phyloP scores from a whole-genome alignment of 768 basidiomycete species.

The Tubosaeta brunneosetosa region DNA sequence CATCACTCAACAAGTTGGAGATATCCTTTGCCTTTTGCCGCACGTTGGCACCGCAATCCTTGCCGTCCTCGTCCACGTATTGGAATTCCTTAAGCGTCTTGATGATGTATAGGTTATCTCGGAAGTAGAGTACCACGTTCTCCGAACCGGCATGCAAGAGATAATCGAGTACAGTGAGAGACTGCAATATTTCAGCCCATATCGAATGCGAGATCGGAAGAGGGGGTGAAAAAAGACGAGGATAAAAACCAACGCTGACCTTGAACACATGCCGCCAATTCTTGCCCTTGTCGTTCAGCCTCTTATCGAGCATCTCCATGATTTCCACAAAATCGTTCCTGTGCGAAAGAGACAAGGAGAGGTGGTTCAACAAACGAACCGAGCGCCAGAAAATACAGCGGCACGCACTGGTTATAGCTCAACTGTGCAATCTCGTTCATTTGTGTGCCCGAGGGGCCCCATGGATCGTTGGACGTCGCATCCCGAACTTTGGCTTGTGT shows the following conservation, averaged over 20 bases:
- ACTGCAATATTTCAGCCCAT: constrained; percentile 38
- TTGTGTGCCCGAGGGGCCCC: constrained; percentile 95
- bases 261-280: constrained; percentile 99
- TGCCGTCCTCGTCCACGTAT: constrained; percentile 89
- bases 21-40: constrained; percentile 98
- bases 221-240: background rate
- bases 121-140: constrained; percentile 98
- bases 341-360: background rate
- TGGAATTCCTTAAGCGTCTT: constrained; percentile 99
- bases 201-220: background rate
- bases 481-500: constrained; percentile 93
- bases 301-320: constrained; percentile 99
- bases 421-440: constrained; percentile 99
- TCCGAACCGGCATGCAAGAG: constrained; percentile 94
- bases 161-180: constrained; percentile 92
- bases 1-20: constrained; percentile 86
- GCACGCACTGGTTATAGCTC: constrained; percentile 89
- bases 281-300: constrained; percentile 98
- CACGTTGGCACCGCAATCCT: constrained; percentile 98
- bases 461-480: constrained; percentile 96
- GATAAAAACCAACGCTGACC: constrained; percentile 38
- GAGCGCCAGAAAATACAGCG: background rate
- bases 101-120: constrained; percentile 94
- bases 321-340: constrained; percentile 97
- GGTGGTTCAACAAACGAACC: background rate